Percentiles rank a stretch among this genome's conserved stretches.
Evolutionary conservation across 2,329 filamentous ascomycete genomes (phyloP).

Genomic region (Ascomycota sp.): DNA sequence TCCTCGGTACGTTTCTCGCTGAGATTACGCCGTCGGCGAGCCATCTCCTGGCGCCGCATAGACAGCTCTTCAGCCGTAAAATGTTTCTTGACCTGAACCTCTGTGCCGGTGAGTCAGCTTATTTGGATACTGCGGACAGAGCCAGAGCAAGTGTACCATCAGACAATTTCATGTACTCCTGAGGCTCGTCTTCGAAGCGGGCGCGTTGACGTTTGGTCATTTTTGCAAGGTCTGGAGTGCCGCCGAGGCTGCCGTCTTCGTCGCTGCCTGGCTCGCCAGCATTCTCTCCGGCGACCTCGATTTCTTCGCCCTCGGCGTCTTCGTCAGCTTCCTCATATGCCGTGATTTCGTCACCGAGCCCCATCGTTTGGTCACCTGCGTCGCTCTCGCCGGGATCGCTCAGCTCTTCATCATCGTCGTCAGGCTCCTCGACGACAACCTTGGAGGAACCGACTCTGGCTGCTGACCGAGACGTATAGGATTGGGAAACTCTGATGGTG

Average conservation of each 20-base stretch:
- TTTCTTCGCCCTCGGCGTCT: constrained; percentile 25
- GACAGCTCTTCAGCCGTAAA: constrained; percentile 39
- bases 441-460: constrained; percentile 13
- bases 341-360: constrained; percentile 22
- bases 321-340: constrained; percentile 17
- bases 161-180: constrained; percentile 35
- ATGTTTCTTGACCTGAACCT: constrained; percentile 40
- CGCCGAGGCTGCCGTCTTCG: constrained; percentile 23
- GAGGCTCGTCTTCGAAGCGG: constrained; percentile 31
- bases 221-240: constrained; percentile 31
- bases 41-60: constrained; percentile 40
- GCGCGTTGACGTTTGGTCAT: constrained; percentile 39
- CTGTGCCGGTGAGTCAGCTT: constrained; percentile 12
- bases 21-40: constrained; percentile 35
- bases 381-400: constrained; percentile 31
- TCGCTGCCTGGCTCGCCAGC: constrained; percentile 20
- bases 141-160: constrained; percentile 22
- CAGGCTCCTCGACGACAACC: constrained; percentile 18
- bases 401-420: constrained; percentile 31
- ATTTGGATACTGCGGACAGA: neutral
- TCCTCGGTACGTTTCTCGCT: constrained; percentile 42
- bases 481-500: constrained; percentile 26
- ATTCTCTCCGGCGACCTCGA: constrained; percentile 18
- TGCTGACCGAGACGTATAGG: constrained; percentile 13
- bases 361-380: constrained; percentile 15